phyloP scores from a whole-genome alignment of 2,329 filamentous ascomycete species.

The Fusarium miscanthi region DNA sequence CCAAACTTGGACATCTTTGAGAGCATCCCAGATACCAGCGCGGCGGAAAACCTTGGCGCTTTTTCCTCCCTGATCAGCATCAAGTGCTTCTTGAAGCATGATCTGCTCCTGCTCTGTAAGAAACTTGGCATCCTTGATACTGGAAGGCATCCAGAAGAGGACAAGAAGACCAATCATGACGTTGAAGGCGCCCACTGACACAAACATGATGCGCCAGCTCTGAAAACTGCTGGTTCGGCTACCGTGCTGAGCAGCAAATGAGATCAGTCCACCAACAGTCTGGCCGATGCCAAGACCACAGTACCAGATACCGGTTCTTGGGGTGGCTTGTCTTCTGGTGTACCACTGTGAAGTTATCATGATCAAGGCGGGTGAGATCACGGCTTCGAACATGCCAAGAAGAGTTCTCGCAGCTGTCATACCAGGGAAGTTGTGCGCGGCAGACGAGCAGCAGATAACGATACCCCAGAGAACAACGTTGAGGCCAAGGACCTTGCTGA shows the following conservation, averaged over 20 bases:
- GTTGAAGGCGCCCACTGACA: slow-evolving; percentile 1
- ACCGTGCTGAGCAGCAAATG: slow-evolving; percentile 7
- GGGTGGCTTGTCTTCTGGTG: slow-evolving; percentile 1
- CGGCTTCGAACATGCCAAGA: slow-evolving; percentile 18
- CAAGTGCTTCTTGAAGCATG: slow-evolving; percentile 2
- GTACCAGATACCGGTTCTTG: slow-evolving; percentile 16
- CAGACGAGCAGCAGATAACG: slow-evolving; percentile 8
- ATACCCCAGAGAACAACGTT: slow-evolving; percentile 14
- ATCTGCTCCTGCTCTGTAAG: slow-evolving; percentile 2
- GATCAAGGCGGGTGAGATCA: background rate
- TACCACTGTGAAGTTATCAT: slow-evolving; percentile 20
- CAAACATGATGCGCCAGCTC: slow-evolving; percentile 11
- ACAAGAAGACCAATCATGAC: background rate
- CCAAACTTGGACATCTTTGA: slow-evolving; percentile 4
- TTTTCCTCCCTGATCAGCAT: slow-evolving; percentile 1
- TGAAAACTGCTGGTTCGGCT: background rate
- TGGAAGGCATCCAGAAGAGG: slow-evolving; percentile 10
- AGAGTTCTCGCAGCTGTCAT: slow-evolving; percentile 11
- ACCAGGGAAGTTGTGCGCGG: background rate
- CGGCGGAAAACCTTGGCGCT: background rate
- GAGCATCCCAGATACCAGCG: slow-evolving; percentile 7
- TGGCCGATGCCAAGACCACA: slow-evolving; percentile 9
- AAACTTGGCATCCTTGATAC: slow-evolving; percentile 5
- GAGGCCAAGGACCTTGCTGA: slow-evolving; percentile 1
- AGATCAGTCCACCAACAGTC: slow-evolving; percentile 8